A percentile compares a stretch with the other conserved stretches of the same genome.
Conservation (phyloP, 257 asterid species). For the Misopates orontium region DNA sequence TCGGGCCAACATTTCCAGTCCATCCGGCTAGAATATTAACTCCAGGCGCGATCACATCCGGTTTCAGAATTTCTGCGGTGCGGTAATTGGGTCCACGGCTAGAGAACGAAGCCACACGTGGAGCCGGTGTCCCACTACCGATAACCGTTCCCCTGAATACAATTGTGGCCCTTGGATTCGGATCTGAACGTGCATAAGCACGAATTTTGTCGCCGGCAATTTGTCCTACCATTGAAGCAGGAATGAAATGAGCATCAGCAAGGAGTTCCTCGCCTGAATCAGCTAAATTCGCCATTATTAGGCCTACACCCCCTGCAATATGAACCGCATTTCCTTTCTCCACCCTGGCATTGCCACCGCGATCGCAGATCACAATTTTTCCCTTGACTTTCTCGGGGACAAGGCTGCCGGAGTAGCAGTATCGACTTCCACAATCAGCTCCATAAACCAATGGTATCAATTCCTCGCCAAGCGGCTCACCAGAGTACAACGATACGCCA, state of each 20-base stretch:
- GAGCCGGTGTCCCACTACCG: constrained; percentile 67
- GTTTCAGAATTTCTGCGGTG: constrained; percentile 84
- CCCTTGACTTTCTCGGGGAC: constrained; percentile 66
- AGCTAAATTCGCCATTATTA: constrained; percentile 76
- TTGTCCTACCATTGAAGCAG: constrained; percentile 89
- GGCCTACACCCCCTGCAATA: constrained; percentile 80
- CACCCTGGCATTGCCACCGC: constrained; percentile 91
- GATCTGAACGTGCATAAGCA: constrained; percentile 54
- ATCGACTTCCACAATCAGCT: constrained; percentile 73
- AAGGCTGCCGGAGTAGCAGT: constrained; percentile 69
- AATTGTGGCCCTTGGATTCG: constrained; percentile 77
- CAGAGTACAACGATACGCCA: constrained; percentile 85
- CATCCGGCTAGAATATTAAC: constrained; percentile 92
- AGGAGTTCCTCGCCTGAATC: constrained; percentile 91
- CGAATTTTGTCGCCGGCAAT: constrained; percentile 70
- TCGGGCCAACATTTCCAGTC: constrained; percentile 74
- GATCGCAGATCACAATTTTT: constrained; percentile 81
- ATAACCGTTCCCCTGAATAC: constrained; percentile 72
- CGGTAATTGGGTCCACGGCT: constrained; percentile 91
- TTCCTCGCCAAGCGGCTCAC: constrained; percentile 40
- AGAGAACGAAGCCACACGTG: constrained; percentile 86
- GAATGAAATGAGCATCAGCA: constrained; percentile 85
- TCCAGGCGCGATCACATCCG: constrained; percentile 92
- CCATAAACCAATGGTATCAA: constrained; percentile 63
- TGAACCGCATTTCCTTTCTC: constrained; percentile 92